Conservation (phyloP, 768 basidiomycete genomes). For the Trametes maxima region DNA sequence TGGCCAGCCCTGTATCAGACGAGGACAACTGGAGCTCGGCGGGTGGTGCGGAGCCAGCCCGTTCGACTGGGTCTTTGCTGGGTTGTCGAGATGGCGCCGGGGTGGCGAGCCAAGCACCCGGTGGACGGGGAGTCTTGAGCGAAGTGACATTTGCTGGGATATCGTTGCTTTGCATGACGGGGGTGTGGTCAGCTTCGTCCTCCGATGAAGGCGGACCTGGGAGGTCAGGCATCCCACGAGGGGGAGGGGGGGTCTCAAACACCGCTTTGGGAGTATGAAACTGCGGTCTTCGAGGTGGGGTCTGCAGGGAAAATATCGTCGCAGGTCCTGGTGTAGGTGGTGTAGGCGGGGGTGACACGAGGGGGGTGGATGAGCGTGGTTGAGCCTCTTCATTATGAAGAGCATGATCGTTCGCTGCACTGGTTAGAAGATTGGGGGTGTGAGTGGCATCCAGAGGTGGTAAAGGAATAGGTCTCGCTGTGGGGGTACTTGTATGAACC, state of each 20-base stretch:
- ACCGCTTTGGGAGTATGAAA: constrained; percentile 47
- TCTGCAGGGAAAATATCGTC: constrained; percentile 37
- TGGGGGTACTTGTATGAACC: constrained; percentile 26
- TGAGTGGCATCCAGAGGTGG: constrained; percentile 21
- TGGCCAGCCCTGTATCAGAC: constrained; percentile 16
- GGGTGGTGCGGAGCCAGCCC: constrained; percentile 24
- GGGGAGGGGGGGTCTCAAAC: constrained; percentile 66
- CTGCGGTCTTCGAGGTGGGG: constrained; percentile 50
- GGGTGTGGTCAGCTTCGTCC: constrained; percentile 45
- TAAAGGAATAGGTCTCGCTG: constrained; percentile 24
- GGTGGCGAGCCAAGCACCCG: constrained; percentile 49
- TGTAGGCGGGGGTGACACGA: constrained; percentile 35
- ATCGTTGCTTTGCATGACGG: constrained; percentile 24
- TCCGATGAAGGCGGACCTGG: constrained; percentile 63
- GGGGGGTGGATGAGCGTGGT: constrained; percentile 24
- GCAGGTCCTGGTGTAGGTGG: constrained; percentile 31
- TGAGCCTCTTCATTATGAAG: neutral
- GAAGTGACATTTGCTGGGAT: constrained; percentile 34
- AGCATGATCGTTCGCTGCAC: neutral
- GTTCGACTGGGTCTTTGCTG: constrained; percentile 15
- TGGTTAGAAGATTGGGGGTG: neutral
- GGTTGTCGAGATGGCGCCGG: constrained; percentile 35
- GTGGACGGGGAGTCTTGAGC: constrained; percentile 49
- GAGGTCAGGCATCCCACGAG: constrained; percentile 62
- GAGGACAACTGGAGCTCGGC: constrained; percentile 5